Conservation (phyloP, 2,329 filamentous ascomycete species). For the Trichoderma harzianum region DNA sequence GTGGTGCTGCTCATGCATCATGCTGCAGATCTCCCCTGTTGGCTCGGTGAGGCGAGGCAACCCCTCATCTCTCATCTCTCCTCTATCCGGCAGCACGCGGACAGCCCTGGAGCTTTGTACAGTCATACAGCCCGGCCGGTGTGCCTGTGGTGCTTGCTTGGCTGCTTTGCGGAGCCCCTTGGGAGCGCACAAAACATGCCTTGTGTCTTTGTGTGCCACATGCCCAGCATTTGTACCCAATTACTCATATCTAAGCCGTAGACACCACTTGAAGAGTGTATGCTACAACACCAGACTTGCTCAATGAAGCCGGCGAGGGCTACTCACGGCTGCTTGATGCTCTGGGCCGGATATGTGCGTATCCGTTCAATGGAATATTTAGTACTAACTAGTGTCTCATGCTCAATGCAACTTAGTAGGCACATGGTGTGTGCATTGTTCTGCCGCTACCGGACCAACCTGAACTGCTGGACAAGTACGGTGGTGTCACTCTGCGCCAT, state of each 20-base stretch:
- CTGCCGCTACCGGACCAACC: neutral
- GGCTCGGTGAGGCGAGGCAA: constrained; percentile 1
- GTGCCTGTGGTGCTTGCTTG: neutral
- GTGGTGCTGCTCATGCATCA: constrained; percentile 16
- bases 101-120: neutral
- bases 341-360: constrained; percentile 1
- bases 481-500: neutral
- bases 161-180: neutral
- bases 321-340: neutral
- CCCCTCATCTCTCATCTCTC: constrained; percentile 3
- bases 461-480: neutral
- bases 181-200: neutral
- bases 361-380: constrained; percentile 13
- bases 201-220: neutral
- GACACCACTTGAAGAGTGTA: neutral
- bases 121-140: neutral
- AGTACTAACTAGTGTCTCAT: neutral
- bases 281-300: neutral
- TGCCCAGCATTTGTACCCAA: neutral
- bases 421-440: neutral
- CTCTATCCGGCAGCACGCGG: constrained; percentile 9
- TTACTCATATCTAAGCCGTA: neutral
- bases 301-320: neutral
- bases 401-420: neutral
- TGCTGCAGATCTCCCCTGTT: constrained; percentile 19